Conservation (phyloP, 2,329 filamentous ascomycete genomes). For the Macrophomina tecta region DNA sequence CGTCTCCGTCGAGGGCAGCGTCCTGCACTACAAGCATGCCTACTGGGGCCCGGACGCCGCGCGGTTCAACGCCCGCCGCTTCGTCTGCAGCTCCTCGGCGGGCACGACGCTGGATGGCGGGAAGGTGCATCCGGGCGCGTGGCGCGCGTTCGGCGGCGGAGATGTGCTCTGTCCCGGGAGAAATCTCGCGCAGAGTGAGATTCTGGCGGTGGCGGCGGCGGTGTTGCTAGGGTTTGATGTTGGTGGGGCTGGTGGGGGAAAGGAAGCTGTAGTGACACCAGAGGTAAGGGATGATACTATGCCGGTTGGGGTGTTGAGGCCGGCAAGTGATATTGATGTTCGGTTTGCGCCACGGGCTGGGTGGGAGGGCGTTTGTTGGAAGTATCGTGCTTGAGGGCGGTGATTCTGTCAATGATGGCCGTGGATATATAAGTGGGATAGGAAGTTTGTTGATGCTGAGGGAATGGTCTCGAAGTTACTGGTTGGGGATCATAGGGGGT, state of each 20-base stretch:
- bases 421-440: no score
- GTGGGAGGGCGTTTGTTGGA: neutral
- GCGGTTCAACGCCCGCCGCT: slow-evolving; percentile 46
- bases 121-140: neutral
- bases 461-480: no score
- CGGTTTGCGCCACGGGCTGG: neutral
- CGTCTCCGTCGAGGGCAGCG: slow-evolving; percentile 53
- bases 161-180: slow-evolving; percentile 2
- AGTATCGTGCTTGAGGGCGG: neutral
- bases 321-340: neutral
- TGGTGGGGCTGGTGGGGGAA: neutral
- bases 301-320: neutral
- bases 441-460: no score
- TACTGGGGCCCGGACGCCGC: slow-evolving; percentile 54
- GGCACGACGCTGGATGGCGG: neutral
- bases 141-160: slow-evolving; percentile 3
- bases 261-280: neutral
- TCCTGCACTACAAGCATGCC: slow-evolving; percentile 49
- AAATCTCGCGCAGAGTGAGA: neutral
- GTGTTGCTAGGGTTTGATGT: neutral
- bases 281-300: neutral
- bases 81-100: neutral
- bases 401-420: no score
- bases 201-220: neutral
- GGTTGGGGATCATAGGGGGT: no score